Evolutionary conservation across 345 rosid genomes (phyloP).

Genomic region (Clarkia xantiana): DNA sequence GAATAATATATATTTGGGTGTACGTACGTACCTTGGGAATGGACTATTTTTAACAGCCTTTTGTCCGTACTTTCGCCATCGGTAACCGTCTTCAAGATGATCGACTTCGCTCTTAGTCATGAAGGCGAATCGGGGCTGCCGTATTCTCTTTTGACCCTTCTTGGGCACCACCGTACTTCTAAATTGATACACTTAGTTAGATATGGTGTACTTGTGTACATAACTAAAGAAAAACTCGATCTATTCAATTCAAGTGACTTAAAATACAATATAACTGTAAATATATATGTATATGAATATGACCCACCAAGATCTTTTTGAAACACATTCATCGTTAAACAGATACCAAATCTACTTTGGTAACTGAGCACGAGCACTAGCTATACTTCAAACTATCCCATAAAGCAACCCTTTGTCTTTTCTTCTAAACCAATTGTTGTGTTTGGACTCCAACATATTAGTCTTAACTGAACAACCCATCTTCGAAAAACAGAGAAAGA

Average conservation of each 20-base stretch:
- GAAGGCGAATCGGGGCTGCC: slow-evolving; percentile 83
- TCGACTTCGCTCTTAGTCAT: slow-evolving; percentile 92
- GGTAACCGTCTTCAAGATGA: slow-evolving; percentile 93
- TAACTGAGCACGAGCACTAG: too few species aligned
- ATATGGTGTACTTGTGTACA: too few species aligned
- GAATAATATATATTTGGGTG: too few species aligned
- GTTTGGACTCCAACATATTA: background rate
- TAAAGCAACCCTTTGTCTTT: slow-evolving; percentile 8
- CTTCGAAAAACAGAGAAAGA: background rate
- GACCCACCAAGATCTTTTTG: too few species aligned
- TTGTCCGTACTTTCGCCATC: slow-evolving; percentile 32
- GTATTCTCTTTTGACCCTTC: slow-evolving; percentile 69
- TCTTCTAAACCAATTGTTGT: background rate
- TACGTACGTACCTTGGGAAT: slow-evolving; percentile 50
- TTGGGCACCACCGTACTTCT: slow-evolving; percentile 62
- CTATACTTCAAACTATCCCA: background rate
- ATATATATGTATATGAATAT: too few species aligned
- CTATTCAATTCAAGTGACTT: too few species aligned
- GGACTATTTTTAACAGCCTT: slow-evolving; percentile 93
- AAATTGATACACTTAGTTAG: slow-evolving; percentile 14
- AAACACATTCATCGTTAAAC: too few species aligned
- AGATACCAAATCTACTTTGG: too few species aligned
- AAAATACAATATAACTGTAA: too few species aligned
- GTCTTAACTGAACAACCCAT: too few species aligned
- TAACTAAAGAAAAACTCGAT: too few species aligned